phyloP scores from a whole-genome alignment of 2,329 filamentous ascomycete genomes.

The Colletotrichum sp. region DNA sequence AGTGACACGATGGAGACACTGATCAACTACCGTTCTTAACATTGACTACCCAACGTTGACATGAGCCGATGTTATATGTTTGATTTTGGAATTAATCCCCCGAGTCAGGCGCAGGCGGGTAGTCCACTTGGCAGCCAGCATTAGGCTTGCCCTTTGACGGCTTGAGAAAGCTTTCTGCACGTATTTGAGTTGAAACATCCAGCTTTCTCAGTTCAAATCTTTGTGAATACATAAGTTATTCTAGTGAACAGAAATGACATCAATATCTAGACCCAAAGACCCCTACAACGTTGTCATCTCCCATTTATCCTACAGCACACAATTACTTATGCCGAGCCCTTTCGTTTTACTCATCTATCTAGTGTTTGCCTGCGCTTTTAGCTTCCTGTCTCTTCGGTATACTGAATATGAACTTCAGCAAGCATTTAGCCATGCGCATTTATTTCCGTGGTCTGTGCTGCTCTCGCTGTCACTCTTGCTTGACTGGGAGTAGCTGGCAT shows the following conservation, averaged over 20 bases:
- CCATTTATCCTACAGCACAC: neutral
- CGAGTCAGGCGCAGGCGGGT: fast-evolving
- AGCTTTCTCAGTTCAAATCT: neutral
- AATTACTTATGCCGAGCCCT: neutral
- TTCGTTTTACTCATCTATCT: fast-evolving
- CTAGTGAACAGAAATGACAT: neutral
- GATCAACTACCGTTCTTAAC: neutral
- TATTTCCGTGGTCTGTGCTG: neutral
- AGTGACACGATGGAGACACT: neutral
- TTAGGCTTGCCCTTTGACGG: neutral
- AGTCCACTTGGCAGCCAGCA: fast-evolving
- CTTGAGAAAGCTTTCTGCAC: too few relatives aligned
- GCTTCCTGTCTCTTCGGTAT: neutral
- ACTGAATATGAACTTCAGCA: fast-evolving
- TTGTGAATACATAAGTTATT: fast-evolving
- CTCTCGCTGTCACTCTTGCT: neutral
- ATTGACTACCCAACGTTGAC: fast-evolving
- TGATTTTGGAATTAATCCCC: neutral
- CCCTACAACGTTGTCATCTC: neutral
- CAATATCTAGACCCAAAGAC: neutral
- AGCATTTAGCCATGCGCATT: fast-evolving
- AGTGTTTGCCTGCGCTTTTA: fast-evolving
- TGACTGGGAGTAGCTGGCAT: neutral
- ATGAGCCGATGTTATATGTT: fast-evolving
- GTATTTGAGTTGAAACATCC: too few relatives aligned